phyloP scores from a whole-genome alignment of 2,329 filamentous ascomycete species.

The Grosmannia huntii region DNA sequence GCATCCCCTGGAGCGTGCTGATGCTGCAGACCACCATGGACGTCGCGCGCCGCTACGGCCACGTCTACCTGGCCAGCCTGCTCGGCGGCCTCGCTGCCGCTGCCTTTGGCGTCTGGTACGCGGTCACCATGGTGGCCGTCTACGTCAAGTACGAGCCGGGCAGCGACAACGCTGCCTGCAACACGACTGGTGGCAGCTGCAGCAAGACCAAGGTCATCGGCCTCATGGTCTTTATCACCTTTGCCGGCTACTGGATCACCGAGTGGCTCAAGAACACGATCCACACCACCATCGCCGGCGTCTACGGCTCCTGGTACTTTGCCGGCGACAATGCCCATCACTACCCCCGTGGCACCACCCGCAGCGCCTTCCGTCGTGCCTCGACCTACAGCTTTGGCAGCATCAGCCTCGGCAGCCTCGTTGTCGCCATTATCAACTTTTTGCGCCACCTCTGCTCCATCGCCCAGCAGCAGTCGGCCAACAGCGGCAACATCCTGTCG shows the following conservation, averaged over 20 bases:
- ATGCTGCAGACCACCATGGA: conserved; percentile 83
- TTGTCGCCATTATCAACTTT: conserved; percentile 80
- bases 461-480: conserved; percentile 52
- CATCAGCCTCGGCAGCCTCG: conserved; percentile 71
- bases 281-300: conserved; percentile 73
- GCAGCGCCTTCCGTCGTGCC: conserved; percentile 68
- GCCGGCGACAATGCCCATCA: conserved; percentile 34
- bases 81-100: conserved; percentile 66
- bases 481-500: conserved; percentile 55
- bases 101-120: conserved; percentile 73
- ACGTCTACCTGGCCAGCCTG: conserved; percentile 78
- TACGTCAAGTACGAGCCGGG: conserved; percentile 72
- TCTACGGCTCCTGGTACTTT: conserved; percentile 94
- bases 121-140: conserved; percentile 72
- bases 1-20: conserved; percentile 81
- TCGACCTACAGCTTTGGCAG: conserved; percentile 88
- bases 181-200: conserved; percentile 47
- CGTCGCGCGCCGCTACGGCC: conserved; percentile 69
- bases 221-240: conserved; percentile 74
- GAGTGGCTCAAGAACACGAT: conserved; percentile 93
- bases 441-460: conserved; percentile 70
- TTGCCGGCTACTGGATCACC: conserved; percentile 86
- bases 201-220: conserved; percentile 69
- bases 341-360: conserved; percentile 66
- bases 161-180: conserved; percentile 36